These are phyloP conservation scores for Rhododendron kiyosumense DNA, from an alignment of 148 eudicot species.

Conservation along the genomic window DNA sequence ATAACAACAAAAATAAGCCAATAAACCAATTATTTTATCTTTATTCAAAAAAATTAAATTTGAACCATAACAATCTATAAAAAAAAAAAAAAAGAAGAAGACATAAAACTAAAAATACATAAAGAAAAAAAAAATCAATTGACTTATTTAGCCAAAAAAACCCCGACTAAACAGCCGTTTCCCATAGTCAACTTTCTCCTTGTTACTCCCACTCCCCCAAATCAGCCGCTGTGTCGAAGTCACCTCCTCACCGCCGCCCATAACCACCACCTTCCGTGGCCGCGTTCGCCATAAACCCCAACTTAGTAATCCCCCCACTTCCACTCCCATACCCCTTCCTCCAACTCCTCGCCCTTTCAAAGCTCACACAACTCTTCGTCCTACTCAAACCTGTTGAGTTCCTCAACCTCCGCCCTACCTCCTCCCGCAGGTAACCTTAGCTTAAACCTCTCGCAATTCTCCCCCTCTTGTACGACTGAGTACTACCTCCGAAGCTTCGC, in stretches of 20 bases:
- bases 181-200: not conserved
- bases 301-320: constrained; percentile 25
- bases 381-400: constrained; percentile 17
- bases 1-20: too few species aligned
- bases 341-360: constrained; percentile 19
- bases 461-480: too few species aligned
- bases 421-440: constrained; percentile 43
- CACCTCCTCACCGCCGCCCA: not conserved
- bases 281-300: constrained; percentile 5
- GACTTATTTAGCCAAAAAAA: too few species aligned
- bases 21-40: too few species aligned
- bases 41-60: too few species aligned
- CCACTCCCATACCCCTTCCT: constrained; percentile 25
- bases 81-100: too few species aligned
- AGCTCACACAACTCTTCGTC: constrained; percentile 16
- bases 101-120: too few species aligned
- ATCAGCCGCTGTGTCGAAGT: not conserved
- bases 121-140: too few species aligned
- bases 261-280: not conserved
- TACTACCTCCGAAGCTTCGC: too few species aligned
- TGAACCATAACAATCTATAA: too few species aligned
- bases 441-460: constrained; percentile 46
- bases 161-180: too few species aligned
- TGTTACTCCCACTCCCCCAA: not conserved
- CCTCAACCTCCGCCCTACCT: constrained; percentile 30